Percentiles rank a stretch among this genome's conserved stretches.
These are phyloP conservation scores for Dryadomyces quercivorus DNA, from an alignment of 2,329 filamentous ascomycete species.

Conservation along the genomic window DNA sequence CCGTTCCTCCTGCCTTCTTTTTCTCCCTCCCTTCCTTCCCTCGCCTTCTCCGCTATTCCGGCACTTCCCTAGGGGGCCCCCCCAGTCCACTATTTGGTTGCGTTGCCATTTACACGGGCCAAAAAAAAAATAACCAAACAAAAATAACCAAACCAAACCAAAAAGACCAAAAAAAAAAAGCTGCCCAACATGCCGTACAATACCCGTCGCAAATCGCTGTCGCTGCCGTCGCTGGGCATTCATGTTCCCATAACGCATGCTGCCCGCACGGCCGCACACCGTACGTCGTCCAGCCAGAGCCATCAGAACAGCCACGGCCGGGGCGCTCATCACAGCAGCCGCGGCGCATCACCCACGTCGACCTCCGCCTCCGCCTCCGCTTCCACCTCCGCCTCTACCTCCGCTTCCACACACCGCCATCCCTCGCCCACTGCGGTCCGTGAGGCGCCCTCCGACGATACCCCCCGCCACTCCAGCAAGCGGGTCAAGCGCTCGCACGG, in stretches of 20 bases:
- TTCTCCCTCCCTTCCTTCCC: not conserved
- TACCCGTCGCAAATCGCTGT: conserved; percentile 91
- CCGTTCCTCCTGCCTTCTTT: not conserved
- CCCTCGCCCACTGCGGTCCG: conserved; percentile 17
- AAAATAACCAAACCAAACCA: not conserved
- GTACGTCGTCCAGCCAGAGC: conserved; percentile 22
- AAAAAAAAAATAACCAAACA: not conserved
- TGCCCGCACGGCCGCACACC: conserved; percentile 39
- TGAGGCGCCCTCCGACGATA: conserved; percentile 16
- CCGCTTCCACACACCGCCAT: conserved; percentile 2
- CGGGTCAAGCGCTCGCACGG: conserved; percentile 70
- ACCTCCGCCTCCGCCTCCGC: not conserved
- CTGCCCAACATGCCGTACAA: conserved; percentile 70
- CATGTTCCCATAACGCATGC: conserved; percentile 62
- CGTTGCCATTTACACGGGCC: not conserved
- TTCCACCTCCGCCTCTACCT: conserved; percentile 5
- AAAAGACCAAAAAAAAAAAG: not conserved
- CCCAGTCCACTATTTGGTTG: not conserved
- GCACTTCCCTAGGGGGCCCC: not conserved
- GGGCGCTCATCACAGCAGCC: conserved; percentile 17
- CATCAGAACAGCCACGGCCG: not conserved
- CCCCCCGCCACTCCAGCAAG: conserved; percentile 38
- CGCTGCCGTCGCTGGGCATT: conserved; percentile 84
- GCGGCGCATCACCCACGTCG: conserved; percentile 2
- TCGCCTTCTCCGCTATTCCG: not conserved